Conservation (phyloP, 768 basidiomycete species). For the Boletellus ananiceps region DNA sequence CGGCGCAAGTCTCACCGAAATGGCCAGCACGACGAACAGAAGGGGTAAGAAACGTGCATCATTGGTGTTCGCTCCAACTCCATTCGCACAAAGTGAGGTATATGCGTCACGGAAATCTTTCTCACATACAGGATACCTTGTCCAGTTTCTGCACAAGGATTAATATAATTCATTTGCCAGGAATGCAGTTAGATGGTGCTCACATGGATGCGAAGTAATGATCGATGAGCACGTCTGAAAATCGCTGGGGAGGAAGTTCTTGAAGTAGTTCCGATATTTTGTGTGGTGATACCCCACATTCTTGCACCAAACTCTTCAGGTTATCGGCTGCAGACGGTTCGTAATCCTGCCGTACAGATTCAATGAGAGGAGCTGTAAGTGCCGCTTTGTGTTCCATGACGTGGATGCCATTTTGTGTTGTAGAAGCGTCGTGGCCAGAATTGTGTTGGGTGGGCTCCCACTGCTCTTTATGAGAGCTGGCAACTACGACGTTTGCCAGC, state of each 20-base stretch:
- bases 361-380: slow-evolving; percentile 34
- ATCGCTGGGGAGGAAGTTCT: slow-evolving; percentile 75
- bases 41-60: slow-evolving; percentile 85
- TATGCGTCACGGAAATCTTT: slow-evolving; percentile 74
- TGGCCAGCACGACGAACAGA: slow-evolving; percentile 90
- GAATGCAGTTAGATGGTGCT: slow-evolving; percentile 21
- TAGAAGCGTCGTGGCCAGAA: slow-evolving; percentile 8
- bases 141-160: slow-evolving; percentile 68
- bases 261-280: slow-evolving; percentile 86
- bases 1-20: slow-evolving; percentile 80
- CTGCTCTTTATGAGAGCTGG: slow-evolving; percentile 30
- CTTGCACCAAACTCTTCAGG: slow-evolving; percentile 78
- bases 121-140: slow-evolving; percentile 88
- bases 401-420: slow-evolving; percentile 23
- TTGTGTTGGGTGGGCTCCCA: slow-evolving; percentile 23
- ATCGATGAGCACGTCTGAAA: slow-evolving; percentile 75
- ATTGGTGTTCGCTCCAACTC: slow-evolving; percentile 59
- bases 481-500: slow-evolving; percentile 53
- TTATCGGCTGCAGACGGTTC: slow-evolving; percentile 69
- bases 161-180: background rate
- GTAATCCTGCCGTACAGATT: slow-evolving; percentile 39
- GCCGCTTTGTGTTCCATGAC: slow-evolving; percentile 24
- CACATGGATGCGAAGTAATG: slow-evolving; percentile 77
- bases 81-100: slow-evolving; percentile 58
- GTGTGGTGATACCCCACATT: slow-evolving; percentile 88